phyloP scores from a whole-genome alignment of 2,329 filamentous ascomycete genomes.

The Lizonia empirigonia region DNA sequence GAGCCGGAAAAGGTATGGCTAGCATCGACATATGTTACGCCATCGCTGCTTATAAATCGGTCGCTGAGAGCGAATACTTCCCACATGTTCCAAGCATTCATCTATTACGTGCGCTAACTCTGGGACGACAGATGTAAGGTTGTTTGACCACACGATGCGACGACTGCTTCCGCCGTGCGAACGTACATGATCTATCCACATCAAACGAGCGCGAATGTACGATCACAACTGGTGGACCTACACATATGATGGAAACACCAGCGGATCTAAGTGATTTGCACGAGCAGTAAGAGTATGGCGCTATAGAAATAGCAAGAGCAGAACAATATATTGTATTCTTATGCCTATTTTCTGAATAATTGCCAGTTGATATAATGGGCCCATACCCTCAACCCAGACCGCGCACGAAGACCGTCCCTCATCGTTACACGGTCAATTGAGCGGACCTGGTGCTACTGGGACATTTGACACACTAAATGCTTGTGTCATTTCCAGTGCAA shows the following conservation, averaged over 20 bases:
- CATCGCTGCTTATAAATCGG: constrained; percentile 58
- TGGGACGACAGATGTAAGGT: constrained; percentile 2
- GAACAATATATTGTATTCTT: background rate
- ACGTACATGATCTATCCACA: background rate
- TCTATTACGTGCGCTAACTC: constrained; percentile 15
- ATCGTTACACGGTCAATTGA: background rate
- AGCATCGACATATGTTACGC: constrained; percentile 57
- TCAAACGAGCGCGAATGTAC: background rate
- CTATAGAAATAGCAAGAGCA: background rate
- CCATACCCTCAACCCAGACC: background rate
- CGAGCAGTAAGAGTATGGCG: background rate
- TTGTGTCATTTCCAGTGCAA: background rate
- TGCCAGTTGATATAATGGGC: background rate
- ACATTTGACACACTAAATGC: background rate
- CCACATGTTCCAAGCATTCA: constrained; percentile 4
- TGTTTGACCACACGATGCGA: background rate
- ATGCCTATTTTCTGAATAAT: background rate
- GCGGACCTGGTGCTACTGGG: background rate
- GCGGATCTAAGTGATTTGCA: background rate
- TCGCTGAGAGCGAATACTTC: constrained; percentile 46
- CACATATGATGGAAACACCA: background rate
- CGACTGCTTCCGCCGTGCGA: background rate
- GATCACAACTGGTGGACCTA: background rate
- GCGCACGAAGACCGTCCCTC: background rate
- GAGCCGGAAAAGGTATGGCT: constrained; percentile 60